Evolutionary conservation across 2,329 filamentous ascomycete species (phyloP), one percentile per base, ranked within the genome.

Genomic region (Fusarium sp.): DNA sequence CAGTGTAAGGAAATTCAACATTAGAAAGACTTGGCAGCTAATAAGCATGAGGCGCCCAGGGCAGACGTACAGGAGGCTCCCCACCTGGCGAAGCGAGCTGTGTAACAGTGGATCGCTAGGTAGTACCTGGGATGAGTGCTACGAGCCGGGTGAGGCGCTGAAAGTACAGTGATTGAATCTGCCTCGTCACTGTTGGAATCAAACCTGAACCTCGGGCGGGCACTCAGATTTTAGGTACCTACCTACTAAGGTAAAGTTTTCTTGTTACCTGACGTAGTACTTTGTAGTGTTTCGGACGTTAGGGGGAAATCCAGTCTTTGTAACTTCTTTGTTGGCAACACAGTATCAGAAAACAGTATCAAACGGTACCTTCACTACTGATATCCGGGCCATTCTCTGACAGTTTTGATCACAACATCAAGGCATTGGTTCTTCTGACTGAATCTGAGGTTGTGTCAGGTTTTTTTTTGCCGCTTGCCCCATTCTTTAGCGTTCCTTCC

Each of bases 391-490:
- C 24, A 54, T 54, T 26, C 50, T 28, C 50, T 39, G 50, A 38
- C 50, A 54, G 24, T 18, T 28, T 36, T 38, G 24, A 54, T 28
- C 31, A n/a, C 33, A 54, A 54, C 15, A 24, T 57, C 24, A 54
- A 41, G 33, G 56, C 41, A 54, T 55, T 39, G 47, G 35, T 41
- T 54, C 35, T 36, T 59, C 53, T 35, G 47, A 24, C 53, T 48
- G 54, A 50, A 30, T 57, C 54, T 57, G 55, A 57, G 20, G 58
- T 61, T 42, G 26, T 54, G 53, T 33, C 45, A 61, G 56, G 56
- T 53, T 47, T 55, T 44, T 44, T 39, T 47, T 74, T 75, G 64
- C 73, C 63, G 66, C 70, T 48, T 66, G 76, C 76, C 76, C 76
- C 76, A 68, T 78, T 72, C 61, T 69, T 72, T 69, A 69, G 61